These are phyloP conservation scores for Strigomonas culicis DNA, from an alignment of 208 protist genomes.

Conservation along the genomic window DNA sequence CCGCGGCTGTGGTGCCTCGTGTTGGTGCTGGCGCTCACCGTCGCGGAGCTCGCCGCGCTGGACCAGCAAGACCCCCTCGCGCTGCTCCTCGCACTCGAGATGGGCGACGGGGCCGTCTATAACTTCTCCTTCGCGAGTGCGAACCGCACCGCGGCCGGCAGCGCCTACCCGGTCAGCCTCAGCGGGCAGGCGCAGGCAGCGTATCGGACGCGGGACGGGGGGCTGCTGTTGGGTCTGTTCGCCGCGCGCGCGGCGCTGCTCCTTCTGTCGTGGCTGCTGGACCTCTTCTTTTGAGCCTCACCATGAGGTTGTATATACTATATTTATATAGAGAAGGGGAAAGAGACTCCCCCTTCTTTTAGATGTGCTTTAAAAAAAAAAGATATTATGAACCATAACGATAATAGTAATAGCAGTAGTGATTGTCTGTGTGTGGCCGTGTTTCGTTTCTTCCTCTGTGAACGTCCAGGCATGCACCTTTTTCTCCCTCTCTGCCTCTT, in stretches of 20 bases:
- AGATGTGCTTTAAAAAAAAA: too few species aligned
- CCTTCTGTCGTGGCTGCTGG: conserved; percentile 1
- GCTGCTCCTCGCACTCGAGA: background rate
- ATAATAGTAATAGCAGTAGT: background rate
- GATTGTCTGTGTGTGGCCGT: background rate
- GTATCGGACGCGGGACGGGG: too few species aligned
- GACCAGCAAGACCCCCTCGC: background rate
- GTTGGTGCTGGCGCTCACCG: background rate
- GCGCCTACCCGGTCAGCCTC: too few species aligned
- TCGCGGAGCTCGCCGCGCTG: background rate
- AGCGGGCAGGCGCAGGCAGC: too few species aligned
- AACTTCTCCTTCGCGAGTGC: too few species aligned
- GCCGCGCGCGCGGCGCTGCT: background rate
- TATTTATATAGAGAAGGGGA: conserved; percentile 1
- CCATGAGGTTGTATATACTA: too few species aligned
- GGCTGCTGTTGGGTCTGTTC: background rate
- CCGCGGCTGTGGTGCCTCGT: background rate
- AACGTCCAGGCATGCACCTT: too few species aligned
- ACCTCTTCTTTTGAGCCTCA: conserved; percentile 1
- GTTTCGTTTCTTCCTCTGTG: too few species aligned
- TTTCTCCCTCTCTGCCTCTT: too few species aligned
- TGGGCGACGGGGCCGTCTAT: background rate
- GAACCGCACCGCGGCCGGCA: too few species aligned
- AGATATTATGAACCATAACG: background rate
- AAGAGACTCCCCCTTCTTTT: too few species aligned